A percentile compares a stretch with the other conserved stretches of the same genome.
Conservation (phyloP, 208 protist genomes). For the Leishmania guyanensis region DNA sequence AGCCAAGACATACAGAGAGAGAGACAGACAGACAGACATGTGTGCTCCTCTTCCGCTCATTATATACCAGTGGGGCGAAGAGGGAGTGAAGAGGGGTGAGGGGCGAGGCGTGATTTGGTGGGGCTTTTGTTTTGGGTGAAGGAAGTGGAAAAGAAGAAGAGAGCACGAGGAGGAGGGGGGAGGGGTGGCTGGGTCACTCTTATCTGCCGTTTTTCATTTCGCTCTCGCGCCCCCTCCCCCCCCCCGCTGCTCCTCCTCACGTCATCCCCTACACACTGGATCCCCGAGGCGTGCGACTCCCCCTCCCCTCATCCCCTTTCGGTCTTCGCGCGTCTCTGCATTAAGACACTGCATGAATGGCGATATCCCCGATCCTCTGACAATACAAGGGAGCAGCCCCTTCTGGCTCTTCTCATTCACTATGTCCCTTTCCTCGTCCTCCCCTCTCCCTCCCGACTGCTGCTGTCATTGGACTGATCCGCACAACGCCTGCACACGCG, state of each 20-base stretch:
- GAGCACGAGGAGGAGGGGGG: background rate
- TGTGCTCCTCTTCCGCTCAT: background rate
- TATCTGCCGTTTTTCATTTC: background rate
- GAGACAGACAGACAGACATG: background rate
- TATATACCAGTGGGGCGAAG: background rate
- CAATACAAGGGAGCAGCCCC: background rate
- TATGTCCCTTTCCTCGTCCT: background rate
- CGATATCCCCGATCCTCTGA: background rate
- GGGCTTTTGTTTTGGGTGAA: background rate
- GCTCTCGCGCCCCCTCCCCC: background rate
- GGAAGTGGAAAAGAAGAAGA: background rate
- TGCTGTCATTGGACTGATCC: background rate
- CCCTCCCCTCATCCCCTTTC: background rate
- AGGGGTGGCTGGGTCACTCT: background rate
- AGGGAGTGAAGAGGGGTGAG: no score
- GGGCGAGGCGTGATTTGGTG: background rate
- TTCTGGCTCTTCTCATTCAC: background rate
- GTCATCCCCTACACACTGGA: background rate
- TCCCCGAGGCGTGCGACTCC: background rate
- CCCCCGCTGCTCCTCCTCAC: background rate
- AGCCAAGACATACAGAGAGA: background rate
- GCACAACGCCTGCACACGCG: background rate
- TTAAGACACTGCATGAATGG: background rate
- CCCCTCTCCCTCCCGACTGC: background rate
- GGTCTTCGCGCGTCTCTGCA: background rate